Conservation (phyloP, 2,329 filamentous ascomycete species). For the Thermochaetoides dissita region DNA sequence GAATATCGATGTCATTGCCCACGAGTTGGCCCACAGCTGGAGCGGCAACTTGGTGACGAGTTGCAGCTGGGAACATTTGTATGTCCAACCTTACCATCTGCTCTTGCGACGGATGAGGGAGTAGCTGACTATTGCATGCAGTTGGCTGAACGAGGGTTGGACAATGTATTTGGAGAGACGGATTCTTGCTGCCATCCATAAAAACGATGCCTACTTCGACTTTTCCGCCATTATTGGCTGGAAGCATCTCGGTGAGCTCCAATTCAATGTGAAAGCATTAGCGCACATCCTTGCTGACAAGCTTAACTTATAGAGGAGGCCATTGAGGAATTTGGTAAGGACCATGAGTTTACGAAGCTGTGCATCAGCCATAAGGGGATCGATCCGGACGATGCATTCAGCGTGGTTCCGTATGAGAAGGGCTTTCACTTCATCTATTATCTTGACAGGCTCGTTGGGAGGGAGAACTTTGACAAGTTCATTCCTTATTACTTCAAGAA, state of each 20-base stretch:
- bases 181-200: conserved; percentile 63
- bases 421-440: conserved; percentile 89
- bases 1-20: conserved; percentile 92
- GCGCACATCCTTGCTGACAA: not conserved
- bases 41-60: conserved; percentile 75
- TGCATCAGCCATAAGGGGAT: conserved; percentile 76
- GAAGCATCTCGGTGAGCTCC: conserved; percentile 55
- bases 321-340: conserved; percentile 61
- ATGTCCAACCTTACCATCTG: conserved; percentile 18
- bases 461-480: conserved; percentile 83
- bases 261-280: no score
- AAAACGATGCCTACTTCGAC: conserved; percentile 72
- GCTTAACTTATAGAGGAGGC: conserved; percentile 45
- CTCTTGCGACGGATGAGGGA: no score
- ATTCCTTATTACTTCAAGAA: conserved; percentile 88
- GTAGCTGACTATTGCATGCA: conserved; percentile 15
- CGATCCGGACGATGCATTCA: conserved; percentile 93
- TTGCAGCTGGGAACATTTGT: conserved; percentile 71
- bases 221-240: conserved; percentile 95
- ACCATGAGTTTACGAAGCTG: conserved; percentile 88
- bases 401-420: conserved; percentile 86
- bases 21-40: conserved; percentile 67
- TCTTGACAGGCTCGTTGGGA: conserved; percentile 72
- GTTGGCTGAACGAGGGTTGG: conserved; percentile 70
- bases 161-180: conserved; percentile 88